Evolutionary conservation across 2,329 filamentous ascomycete species (phyloP).

Genomic region (Bipolaris bicolor): DNA sequence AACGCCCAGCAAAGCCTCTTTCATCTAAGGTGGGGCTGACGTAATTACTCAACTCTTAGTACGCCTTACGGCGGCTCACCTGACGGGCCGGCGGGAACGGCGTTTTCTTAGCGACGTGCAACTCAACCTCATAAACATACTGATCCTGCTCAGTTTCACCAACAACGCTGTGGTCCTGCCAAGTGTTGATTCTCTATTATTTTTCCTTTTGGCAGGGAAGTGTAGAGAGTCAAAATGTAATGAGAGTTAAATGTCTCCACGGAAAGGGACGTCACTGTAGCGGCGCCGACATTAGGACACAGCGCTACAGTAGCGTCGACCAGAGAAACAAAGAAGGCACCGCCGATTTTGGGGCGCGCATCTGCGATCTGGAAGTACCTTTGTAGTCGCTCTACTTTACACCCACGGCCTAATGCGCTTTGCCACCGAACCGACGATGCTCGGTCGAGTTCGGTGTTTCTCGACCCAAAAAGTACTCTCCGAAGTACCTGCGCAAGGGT

Average conservation of each 20-base stretch:
- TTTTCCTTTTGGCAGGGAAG: neutral
- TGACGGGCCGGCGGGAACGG: slow-evolving; percentile 16
- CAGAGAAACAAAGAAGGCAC: neutral
- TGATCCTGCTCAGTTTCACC: neutral
- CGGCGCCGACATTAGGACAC: neutral
- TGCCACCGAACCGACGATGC: neutral
- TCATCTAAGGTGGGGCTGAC: slow-evolving; percentile 9
- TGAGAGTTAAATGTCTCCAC: neutral
- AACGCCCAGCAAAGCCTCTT: slow-evolving; percentile 9
- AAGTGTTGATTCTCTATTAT: neutral
- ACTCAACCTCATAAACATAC: slow-evolving; percentile 1
- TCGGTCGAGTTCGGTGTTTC: neutral
- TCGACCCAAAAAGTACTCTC: neutral
- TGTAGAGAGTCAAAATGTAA: neutral
- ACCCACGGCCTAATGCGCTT: neutral
- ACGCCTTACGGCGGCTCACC: neutral
- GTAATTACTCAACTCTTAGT: neutral
- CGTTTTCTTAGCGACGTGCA: slow-evolving; percentile 2
- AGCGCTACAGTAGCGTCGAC: slow-evolving; percentile 11
- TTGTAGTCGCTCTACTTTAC: neutral
- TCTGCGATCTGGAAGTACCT: neutral
- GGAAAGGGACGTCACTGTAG: slow-evolving; percentile 1
- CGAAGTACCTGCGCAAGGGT: slow-evolving; percentile 8
- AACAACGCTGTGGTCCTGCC: neutral
- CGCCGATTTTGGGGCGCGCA: slow-evolving; percentile 1